Base-by-base conservation (phyloP, 176 grass and related monocot genomes). In the Ampelocalamus luodianensis region DNA sequence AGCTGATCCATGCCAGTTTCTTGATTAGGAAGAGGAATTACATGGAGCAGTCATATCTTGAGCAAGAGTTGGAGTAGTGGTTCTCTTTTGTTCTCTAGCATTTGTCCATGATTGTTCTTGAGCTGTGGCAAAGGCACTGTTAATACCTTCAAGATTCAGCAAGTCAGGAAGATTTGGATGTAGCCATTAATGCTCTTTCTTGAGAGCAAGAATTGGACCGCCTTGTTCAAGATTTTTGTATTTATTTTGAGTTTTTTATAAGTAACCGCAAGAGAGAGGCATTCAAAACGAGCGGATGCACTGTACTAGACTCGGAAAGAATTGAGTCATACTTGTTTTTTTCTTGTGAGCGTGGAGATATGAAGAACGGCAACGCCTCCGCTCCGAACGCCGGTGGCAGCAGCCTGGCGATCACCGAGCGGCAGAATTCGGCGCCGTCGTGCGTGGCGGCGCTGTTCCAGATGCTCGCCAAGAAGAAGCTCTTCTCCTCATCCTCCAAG, bases 371-470 rank as follows among this genome's bases (percentile, higher is more conserved):
- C 40, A 24, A 44, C 8, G 36, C 50, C 14, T 56, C 81, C 8
- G 15, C 77, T 8, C 61, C 82, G 29, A 65, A 15, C 83, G 64
- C 32, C 26, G 68, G 67, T 20, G 83, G 36, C 13, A 56, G 27
- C 34, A 51, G 75, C 85, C 80, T 91, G 75, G 75, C 69, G 85
- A 87, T 91, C 76, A 10, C 69, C 20, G 89, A 91, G 89, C 89
- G 80, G 80, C 68, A 83, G 85, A 91, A 76, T 69, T 85, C 83
- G 45, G 78, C 88, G 72, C 79, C 89, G 85, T 91, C 89, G 76
- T 84, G 89, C 69, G 85, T 91, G 62, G 85, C 85, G 75, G 61
- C 80, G 68, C 85, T 91, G 34, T 91, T 91, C 80, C 89, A 91
- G 85, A 75, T 84, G 85, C 55, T 91, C 62, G 89, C 89, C 85